Base-by-base conservation (phyloP, 108 stramenopile species). In the Pseudonitzschia multistriata region DNA sequence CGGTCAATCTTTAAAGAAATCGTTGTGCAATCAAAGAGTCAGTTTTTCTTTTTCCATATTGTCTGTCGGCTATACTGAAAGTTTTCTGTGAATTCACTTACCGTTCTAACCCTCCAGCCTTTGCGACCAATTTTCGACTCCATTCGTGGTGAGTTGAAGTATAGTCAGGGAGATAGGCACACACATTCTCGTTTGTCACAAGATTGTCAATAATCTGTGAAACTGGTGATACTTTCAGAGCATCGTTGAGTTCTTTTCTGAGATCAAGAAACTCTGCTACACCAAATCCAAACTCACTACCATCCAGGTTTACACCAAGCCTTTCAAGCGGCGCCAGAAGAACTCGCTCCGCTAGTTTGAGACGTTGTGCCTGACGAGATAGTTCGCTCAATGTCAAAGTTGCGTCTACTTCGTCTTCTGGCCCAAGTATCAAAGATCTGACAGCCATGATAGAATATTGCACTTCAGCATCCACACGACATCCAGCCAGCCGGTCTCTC, bases 381-480 rank as follows among this genome's bases (percentile, higher is more conserved):
- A 99, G 77, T 22, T 90, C 80, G 35, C 96, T 95, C 62, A 97
- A 86, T 29, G 90, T 89, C 34, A 99, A 76, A 62, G 90, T 98
- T 24, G 96, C 85, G 30, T 98, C 90, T 2, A 97, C 83, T 67
- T 98, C 97, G 39, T 98, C 97, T 33, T 78, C 76, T 1, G 94
- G 96, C 11, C 82, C 76, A n/a, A 96, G 54, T 15, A 98, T 82
- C 36, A 98, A 78, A 8, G 94, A 90, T 49, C 98, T 84, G 7
- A 97, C 94, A 57, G 88, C 86, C 17, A 98, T 82, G 36, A 99
- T 92, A 40, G 84, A 80, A 19, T 89, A 84, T 67, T 92, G 91
- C 11, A 95, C 92, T 36, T 94, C 94, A 10, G 88, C 92, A 66
- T 96, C 93, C 25, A 89, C 82, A 21, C 92, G 83, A 62, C 91